A percentile compares a stretch with the other conserved stretches of the same genome.
Evolutionary conservation across 345 rosid species (phyloP).

Genomic region (Citropsis articulata): DNA sequence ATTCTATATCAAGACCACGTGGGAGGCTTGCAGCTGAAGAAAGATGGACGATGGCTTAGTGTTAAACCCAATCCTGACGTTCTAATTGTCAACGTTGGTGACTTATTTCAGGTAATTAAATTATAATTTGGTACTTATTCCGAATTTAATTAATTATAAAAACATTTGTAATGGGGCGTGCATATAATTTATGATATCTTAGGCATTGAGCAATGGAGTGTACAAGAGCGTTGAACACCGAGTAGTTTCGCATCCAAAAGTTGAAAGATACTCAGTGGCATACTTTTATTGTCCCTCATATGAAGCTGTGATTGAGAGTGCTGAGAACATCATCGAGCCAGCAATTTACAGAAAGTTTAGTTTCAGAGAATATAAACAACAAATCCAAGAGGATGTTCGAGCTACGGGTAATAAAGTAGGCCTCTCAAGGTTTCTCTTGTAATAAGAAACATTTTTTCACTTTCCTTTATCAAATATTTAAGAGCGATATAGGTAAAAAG

Average conservation of each 20-base stretch:
- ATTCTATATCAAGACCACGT: slow-evolving; percentile 55
- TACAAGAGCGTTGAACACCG: slow-evolving; percentile 69
- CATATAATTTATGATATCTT: background rate
- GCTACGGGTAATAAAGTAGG: slow-evolving; percentile 75
- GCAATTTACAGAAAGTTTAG: slow-evolving; percentile 52
- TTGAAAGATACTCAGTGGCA: slow-evolving; percentile 59
- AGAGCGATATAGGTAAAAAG: too few relatives aligned
- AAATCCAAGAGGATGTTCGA: slow-evolving; percentile 49
- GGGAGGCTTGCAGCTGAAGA: slow-evolving; percentile 64
- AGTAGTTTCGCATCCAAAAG: slow-evolving; percentile 43
- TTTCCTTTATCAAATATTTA: too few relatives aligned
- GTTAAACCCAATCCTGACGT: slow-evolving; percentile 61
- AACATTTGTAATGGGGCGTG: background rate
- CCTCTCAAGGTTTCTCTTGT: slow-evolving; percentile 54
- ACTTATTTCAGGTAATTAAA: slow-evolving; percentile 61
- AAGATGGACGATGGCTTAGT: slow-evolving; percentile 56
- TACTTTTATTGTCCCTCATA: slow-evolving; percentile 58
- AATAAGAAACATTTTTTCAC: too few relatives aligned
- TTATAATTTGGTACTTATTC: background rate
- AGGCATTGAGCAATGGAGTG: slow-evolving; percentile 74
- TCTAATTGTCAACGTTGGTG: slow-evolving; percentile 66
- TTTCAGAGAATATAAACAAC: slow-evolving; percentile 51
- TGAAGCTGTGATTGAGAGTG: slow-evolving; percentile 45
- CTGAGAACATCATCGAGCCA: slow-evolving; percentile 22
- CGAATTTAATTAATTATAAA: too few relatives aligned